Evolutionary conservation across 2,329 filamentous ascomycete species (phyloP).

Genomic region (Calonectria montana): DNA sequence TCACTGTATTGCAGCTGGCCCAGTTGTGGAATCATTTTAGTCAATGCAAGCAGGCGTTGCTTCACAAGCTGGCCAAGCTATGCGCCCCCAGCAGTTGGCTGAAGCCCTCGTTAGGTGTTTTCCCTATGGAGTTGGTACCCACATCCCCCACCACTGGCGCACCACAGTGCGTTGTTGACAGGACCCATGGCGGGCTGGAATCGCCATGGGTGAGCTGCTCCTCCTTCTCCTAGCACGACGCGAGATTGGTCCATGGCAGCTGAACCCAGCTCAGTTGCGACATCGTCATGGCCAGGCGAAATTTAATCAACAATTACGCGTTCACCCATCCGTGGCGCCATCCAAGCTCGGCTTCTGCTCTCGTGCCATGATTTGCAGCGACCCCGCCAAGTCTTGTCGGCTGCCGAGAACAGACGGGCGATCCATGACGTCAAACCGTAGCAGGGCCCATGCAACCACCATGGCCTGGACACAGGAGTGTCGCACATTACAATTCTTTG

Average conservation of each 20-base stretch:
- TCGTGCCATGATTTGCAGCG: constrained; percentile 17
- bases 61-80: neutral
- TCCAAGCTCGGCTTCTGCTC: neutral
- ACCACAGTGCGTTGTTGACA: neutral
- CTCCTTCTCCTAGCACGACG: neutral
- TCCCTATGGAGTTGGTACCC: neutral
- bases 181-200: constrained; percentile 2
- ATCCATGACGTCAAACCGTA: constrained; percentile 42
- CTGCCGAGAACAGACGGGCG: constrained; percentile 32
- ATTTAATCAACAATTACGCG: constrained; percentile 12
- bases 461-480: neutral
- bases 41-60: neutral
- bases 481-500: neutral
- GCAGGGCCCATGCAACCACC: constrained; percentile 7
- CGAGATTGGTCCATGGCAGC: neutral
- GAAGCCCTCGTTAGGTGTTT: neutral
- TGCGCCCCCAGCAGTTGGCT: neutral
- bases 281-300: neutral
- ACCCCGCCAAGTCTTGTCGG: constrained; percentile 14
- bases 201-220: neutral
- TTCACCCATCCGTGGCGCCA: neutral
- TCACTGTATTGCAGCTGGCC: neutral
- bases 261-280: neutral
- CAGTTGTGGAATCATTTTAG: neutral
- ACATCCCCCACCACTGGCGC: too few relatives aligned